Conservation (phyloP, 345 rosid species). For the Pistacia atlantica region DNA sequence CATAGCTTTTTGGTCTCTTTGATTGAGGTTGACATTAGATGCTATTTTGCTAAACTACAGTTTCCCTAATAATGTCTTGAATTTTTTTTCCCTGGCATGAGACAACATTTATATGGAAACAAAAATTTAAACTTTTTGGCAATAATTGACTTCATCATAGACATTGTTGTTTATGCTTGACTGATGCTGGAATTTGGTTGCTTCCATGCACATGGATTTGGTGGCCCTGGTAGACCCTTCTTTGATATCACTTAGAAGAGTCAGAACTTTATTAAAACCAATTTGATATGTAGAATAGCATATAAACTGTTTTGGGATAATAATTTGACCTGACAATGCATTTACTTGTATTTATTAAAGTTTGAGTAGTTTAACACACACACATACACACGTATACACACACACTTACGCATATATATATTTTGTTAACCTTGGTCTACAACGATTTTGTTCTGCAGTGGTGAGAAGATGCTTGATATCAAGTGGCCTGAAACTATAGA, state of each 20-base stretch:
- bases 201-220: neutral
- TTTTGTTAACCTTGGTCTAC: conserved; percentile 8
- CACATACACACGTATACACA: too few relatives aligned
- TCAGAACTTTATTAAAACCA: neutral
- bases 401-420: too few relatives aligned
- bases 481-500: conserved; percentile 35
- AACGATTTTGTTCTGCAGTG: conserved; percentile 28
- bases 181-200: neutral
- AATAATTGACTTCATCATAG: neutral
- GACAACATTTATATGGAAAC: too few relatives aligned
- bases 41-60: neutral
- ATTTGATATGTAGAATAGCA: neutral
- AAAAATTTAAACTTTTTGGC: neutral
- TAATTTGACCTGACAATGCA: neutral
- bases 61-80: neutral
- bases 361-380: neutral
- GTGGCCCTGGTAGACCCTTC: neutral
- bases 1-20: neutral
- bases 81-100: neutral
- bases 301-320: neutral
- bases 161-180: neutral
- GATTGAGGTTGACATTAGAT: neutral
- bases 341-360: neutral
- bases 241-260: neutral
- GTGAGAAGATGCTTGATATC: conserved; percentile 37